Base-by-base conservation (phyloP, 257 asterid species). In the Przewalskia tangutica region DNA sequence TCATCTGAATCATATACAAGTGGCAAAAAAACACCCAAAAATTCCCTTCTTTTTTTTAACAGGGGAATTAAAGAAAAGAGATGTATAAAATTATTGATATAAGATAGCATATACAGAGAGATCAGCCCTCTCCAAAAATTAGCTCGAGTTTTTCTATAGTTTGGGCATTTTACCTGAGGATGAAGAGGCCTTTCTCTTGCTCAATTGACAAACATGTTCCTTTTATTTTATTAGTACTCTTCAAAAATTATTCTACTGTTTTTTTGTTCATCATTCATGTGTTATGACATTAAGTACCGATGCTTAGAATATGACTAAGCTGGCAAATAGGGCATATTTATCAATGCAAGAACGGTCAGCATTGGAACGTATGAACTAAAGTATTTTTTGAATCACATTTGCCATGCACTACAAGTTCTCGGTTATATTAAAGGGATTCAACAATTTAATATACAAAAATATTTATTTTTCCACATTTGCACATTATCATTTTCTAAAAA, bases 71-170 rank as follows among this genome's bases (percentile, higher is more conserved):
- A 64, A 40, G 58, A 17, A 51, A 55, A 77, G 63, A n/a, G 42
- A 67, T 83, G 83, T 80, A 79, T 53, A 81, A 63, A 42, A 55
- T 38, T 40, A 58, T 6, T 81, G 65, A 5, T 81, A 81, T 82
- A 83, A 80, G 83, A 85, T 84, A 86, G 88, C 84, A 62, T 73
- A 90, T 86, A 85, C 77, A 27, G 32, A 88, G 66, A 65, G 54
- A 56, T 32, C 59, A 87, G 91, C 93, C 97, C 95, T 89, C 91
- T 86, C 91, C 96, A 77, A 80, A 83, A 44, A 18, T 5, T 0
- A 85, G 83, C 87, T 90, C 94, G 91, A 86, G 81, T 68, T 80
- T 89, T 92, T 86, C 84, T 56, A 81, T 46, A 68, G 58, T 85
- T 84, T 91, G 97, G 92, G 83, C 85, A 83, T 78, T 63, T 85